Evolutionary conservation across 2,329 filamentous ascomycete species (phyloP), one percentile per base, ranked within the genome.

Genomic region (Fusarium virguliforme): DNA sequence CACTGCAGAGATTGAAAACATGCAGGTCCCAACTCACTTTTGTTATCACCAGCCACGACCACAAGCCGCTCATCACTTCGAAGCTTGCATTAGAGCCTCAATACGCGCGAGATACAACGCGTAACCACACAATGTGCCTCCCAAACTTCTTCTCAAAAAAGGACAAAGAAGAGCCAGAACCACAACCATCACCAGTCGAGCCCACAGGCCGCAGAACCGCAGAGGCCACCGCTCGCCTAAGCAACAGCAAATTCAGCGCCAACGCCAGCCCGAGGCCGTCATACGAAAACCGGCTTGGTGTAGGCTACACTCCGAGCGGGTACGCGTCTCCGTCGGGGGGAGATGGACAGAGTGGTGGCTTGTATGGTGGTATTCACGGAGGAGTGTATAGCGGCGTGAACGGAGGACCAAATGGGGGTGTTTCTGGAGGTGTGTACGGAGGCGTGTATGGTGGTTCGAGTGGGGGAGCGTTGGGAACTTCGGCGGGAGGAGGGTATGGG

Each of bases 301-400:
- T 37, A 2, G 59, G 59, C 9, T 70, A 70, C 26, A 37, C 26
- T 22, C 65, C 32, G 13, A 28, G 22, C 22, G 68, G 68, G 1
- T 65, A 53, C 41, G 65, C 46, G 34, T 62, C 60, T 34, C 30
- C 41, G 0, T 57, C 68, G 30, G 58, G 68, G 0, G 61, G 65
- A 1, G 61, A 62, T 8, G 68, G 68, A 10, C 48, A 57, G 5
- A 28, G 62, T 7, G 68, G 64, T 0, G 68, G 68, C 1, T 3
- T 71, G 2, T 71, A 71, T 6, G 68, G 68, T 1, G 68, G 68
- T 6, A 65, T 71, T 3, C 71, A 70, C 6, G 68, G 68, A 1
- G 68, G 68, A 2, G 56, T 71, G 3, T 71, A 71, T 28, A 65
- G 56, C 0, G 68, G 68, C 0, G 68, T 71, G 0, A 58, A 62